Base-by-base conservation (phyloP, 225 moss, liverwort and hornwort genomes). In the Takakia lepidozioides region DNA sequence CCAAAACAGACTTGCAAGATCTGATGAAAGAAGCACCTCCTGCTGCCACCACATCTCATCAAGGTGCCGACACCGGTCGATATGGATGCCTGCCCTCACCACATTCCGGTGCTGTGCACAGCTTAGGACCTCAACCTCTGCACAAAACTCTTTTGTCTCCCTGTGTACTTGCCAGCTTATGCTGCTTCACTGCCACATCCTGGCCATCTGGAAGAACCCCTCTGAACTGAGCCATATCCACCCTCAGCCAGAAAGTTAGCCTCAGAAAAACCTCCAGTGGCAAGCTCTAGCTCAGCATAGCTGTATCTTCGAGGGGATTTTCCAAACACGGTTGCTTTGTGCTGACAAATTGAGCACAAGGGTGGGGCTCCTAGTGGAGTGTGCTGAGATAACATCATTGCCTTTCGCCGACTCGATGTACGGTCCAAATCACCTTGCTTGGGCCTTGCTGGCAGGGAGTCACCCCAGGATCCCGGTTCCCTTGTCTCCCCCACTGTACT, bases 91-190 rank as follows among this genome's bases (percentile, higher is more conserved):
- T 27, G 66, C 62, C 17, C 44, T 82, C 60, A 82, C 74, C 26
- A 86, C 74, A 55, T 86, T 86, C 41, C 81, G 82, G 47, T 78
- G 74, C 63, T 82, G 85, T 25, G 85, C 85, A 58, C 78, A 82
- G 55, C 85, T 82, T 49, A 86, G 63, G 10, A 81, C 82, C 43
- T 86, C 85, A 29, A 86, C 81, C 78, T 86, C 85, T 13, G 85
- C 74, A 60, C 85, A 86, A 16, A 86, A 86, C 53, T 81, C 80
- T 43, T 82, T 82, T n/a, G 32, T 86, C 85, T 30, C 81, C 85
- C 40, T 86, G 81, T 4, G 72, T 74, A 49, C 82, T 86, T 47
- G 82, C 77, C 25, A 72, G 49, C 53, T 81, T 81, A 46, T 81
- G 74, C 48, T 81, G 80, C 69, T 86, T 86, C 40, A 86, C 85